Base-by-base conservation (phyloP, 2,329 filamentous ascomycete genomes). In the Diaporthe nobilis region DNA sequence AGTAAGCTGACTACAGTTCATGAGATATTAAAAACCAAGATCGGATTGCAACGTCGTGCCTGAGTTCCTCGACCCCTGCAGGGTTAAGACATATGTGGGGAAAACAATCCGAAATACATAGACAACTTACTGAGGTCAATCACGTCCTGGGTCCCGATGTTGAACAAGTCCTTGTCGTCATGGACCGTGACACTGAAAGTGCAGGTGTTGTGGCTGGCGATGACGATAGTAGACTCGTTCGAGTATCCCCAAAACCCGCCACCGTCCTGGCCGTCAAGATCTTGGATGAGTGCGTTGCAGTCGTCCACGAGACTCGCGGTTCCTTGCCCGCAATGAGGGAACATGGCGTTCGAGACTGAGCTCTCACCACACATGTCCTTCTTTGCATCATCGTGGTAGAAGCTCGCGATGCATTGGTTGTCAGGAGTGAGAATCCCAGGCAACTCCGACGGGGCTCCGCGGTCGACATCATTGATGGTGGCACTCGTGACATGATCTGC, bases 191-290 rank as follows among this genome's bases (percentile, higher is more conserved):
- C 15, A 25, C 39, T 63, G 39, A 63, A 60, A 25, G 34, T 61
- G 58, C 58, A 61, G 37, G 37, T 61, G n/a, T 25, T 37, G 58
- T 61, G 37, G 58, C 58, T 61, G 22, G 58, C 58, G 58, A 63
- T 13, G 20, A 63, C 39, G 31, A 42, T 5, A 8, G 37, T 25
- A 25, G 37, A 25, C 13, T 44, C 37, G 3, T 25, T 42, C 12
- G 37, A 8, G 37, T 17, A 42, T 0, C 57, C 58, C 58, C 58
- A 61, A 4, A 42, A 61, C 10, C 34, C 34, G 13, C 58, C 58
- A 61, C 12, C 58, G 4, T 60, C 15, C 57, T 39, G 3, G 20
- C 17, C 53, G 12, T 25, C 12, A 17, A 61, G 9, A 15, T 61
- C 37, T 20, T 28, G 17, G 22, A 42, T 42, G n/a, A 63, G n/a